Base-by-base conservation (phyloP, 2,329 filamentous ascomycete species). In the Cercospora brassicicola region DNA sequence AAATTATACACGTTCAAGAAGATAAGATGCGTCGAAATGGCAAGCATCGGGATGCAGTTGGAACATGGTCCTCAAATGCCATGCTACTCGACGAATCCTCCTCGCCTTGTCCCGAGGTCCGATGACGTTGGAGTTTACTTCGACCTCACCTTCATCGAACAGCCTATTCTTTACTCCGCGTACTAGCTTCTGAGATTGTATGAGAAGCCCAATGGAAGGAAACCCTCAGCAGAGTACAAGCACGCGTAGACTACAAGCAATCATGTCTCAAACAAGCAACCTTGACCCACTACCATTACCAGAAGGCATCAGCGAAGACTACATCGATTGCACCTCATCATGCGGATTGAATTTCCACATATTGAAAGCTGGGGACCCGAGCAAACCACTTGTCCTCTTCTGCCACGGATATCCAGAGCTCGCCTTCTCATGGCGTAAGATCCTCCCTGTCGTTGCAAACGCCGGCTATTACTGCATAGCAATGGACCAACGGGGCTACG, bases 391-490 rank as follows among this genome's bases (percentile, higher is more conserved):
- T 10, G 79, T 91, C 8, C 76, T 91, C 6, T 85, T 90, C 59
- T 84, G 87, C 59, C 89, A 90, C 77, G 89, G 89, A 42, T 91
- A 87, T 70, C 89, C 89, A 1, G 89, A 91, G 74, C 81, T 91
- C 2, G 88, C 89, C 30, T 91, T 85, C 76, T 90, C 89, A 57
- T 91, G 89, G 88, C 86, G 89, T 62, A 87, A 88, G 65, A 79
- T 90, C 39, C 83, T 91, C 73, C 83, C 84, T 6, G 76, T 80
- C 0, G 80, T 92, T n/a, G 86, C 89, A 4, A 77, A 79, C 0
- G 81, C 84, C 5, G 89, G 89, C 30, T 91, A 88, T 78, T 84
- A 89, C 74, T 88, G 89, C 63, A 86, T 91, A 1, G 89, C 89
- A 1, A 86, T 87, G 39, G 89, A 92, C 73, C 88, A 90, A 73